These are phyloP conservation scores for Ceratocystis papillata DNA, from an alignment of 2,329 filamentous ascomycete species.

Conservation along the genomic window DNA sequence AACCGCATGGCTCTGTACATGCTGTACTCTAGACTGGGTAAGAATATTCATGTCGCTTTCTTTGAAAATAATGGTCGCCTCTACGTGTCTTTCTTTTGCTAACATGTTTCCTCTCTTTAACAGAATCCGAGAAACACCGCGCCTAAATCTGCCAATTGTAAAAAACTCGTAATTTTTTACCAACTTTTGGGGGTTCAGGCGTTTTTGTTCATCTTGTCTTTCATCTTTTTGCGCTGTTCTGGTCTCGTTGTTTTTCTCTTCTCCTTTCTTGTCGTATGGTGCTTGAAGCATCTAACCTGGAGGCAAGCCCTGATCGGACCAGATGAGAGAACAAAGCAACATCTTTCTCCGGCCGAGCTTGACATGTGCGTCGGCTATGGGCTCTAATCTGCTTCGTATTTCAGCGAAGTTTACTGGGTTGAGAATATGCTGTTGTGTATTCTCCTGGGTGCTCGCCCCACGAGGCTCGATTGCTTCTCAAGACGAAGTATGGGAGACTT, in stretches of 20 bases:
- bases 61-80: not conserved
- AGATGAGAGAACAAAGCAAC: slow-evolving; percentile 6
- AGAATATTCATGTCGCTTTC: slow-evolving; percentile 28
- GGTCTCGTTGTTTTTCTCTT: not conserved
- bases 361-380: not conserved
- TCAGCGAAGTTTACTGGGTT: not conserved
- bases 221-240: slow-evolving; percentile 19
- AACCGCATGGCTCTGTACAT: slow-evolving; percentile 99
- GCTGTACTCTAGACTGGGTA: slow-evolving; percentile 94
- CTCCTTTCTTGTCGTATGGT: not conserved
- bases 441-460: not conserved
- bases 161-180: slow-evolving; percentile 8
- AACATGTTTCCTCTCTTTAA: slow-evolving; percentile 25
- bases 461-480: not conserved
- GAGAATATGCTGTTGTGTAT: slow-evolving; percentile 8
- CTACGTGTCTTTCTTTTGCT: not conserved
- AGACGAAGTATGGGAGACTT: not conserved
- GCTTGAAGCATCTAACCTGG: not conserved
- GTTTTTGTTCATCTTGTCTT: slow-evolving; percentile 23
- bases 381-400: not conserved
- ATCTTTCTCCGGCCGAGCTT: slow-evolving; percentile 1
- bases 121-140: slow-evolving; percentile 40
- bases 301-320: not conserved
- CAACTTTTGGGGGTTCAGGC: slow-evolving; percentile 21
- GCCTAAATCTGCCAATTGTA: slow-evolving; percentile 29